Evolutionary conservation across 305 asterid genomes (phyloP).

Genomic region (Solanum hybrid): DNA sequence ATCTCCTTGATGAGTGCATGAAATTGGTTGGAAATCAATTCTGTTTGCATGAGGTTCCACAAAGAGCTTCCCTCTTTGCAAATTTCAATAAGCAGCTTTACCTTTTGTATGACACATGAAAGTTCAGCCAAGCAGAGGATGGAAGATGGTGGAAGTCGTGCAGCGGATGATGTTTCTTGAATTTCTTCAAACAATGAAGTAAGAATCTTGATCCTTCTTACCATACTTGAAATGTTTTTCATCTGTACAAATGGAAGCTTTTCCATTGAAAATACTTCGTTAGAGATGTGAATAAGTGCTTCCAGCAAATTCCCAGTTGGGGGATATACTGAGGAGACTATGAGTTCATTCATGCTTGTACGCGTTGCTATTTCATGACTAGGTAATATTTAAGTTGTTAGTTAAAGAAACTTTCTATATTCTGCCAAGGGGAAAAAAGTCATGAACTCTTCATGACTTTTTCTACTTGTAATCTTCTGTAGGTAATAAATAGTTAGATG

Average conservation of each 20-base stretch:
- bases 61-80: conserved; percentile 48
- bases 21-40: conserved; percentile 47
- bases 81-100: conserved; percentile 37
- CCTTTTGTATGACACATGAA: conserved; percentile 37
- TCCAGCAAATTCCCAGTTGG: conserved; percentile 48
- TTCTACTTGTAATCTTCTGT: conserved; percentile 35
- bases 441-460: conserved; percentile 7
- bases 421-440: background rate
- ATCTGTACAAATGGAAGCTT: conserved; percentile 35
- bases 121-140: conserved; percentile 70
- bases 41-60: conserved; percentile 71
- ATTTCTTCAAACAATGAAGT: conserved; percentile 68
- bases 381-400: background rate
- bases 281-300: conserved; percentile 41
- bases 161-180: conserved; percentile 30
- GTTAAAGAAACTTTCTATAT: conserved; percentile 6
- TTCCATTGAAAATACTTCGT: conserved; percentile 30
- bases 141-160: conserved; percentile 56
- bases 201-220: conserved; percentile 49
- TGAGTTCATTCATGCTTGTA: conserved; percentile 31
- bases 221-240: conserved; percentile 49
- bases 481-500: conserved; percentile 19
- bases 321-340: conserved; percentile 42
- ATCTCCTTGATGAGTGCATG: conserved; percentile 45
- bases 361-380: conserved; percentile 7